Evolutionary conservation across 805 yeast species (phyloP), one percentile per base, ranked within the genome.

Genomic region (Candida silvatica): DNA sequence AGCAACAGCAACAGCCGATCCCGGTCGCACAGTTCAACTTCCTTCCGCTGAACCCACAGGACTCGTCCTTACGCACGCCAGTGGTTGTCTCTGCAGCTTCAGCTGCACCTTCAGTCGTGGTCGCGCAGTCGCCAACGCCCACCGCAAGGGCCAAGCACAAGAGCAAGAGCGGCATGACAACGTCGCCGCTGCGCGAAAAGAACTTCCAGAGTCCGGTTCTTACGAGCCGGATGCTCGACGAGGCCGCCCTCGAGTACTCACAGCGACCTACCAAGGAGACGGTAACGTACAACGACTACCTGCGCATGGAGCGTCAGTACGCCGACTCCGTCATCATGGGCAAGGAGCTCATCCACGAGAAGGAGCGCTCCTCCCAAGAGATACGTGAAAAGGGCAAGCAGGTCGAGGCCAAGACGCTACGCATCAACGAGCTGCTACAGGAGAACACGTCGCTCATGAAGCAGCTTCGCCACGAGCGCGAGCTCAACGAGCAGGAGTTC

Each of bases 331-430:
- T 51, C 25, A 44, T 56, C 9, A 43, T 48, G 8, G 50, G 52
- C 15, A 56, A 58, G 31, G 50, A 51, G 17, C 41, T 56, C 3
- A 42, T 48, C 11, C 48, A 49, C n/a, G 66, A 62, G 28, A 51
- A 52, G 36, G 67, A 62, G 37, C 46, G 53, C 31, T 41, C 60
- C 9, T 64, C 61, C 33, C 31, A 42, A 25, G 67, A 61, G 24
- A 31, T 66, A 5, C 33, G 41, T 18, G 16, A 36, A 8, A 58
- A 54, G 33, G 61, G 58, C 30, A 44, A 45, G 30, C 51, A 50
- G 18, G 22, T 56, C 7, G 43, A 51, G 16, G 17, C 33, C 8
- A 51, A 51, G 27, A 41, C 48, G 3, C 42, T 37, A 11, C 41
- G 49, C 34, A 47, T 60, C 7, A 48, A 51, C 35, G 58, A 48